Evolutionary conservation across 2,329 filamentous ascomycete genomes (phyloP), one percentile per base, ranked within the genome.

Genomic region (Colletotrichum somersetense): DNA sequence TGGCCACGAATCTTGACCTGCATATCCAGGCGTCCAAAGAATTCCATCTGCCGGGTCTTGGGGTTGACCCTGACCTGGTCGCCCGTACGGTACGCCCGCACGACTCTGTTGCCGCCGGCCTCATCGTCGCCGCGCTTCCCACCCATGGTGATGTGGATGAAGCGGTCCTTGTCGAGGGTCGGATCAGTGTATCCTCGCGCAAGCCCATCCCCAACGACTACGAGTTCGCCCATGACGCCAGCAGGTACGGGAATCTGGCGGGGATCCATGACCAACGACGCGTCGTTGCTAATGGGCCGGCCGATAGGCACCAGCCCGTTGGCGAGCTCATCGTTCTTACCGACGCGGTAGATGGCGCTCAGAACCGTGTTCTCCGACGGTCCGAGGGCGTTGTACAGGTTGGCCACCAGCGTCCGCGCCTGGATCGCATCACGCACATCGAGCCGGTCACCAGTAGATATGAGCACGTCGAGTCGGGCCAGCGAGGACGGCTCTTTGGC

Each of bases 1-100:
- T 79, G 74, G 11, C 78, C 78, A 20, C 78, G 75, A 20, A 80
- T 70, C 66, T 80, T 80, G 64, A 80, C 70, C 20, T 35, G 35
- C 35, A 8, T 35, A 35, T 35, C 78, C 5, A 77, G 75, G 11
- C 79, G 76, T 1, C 76, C 77, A 4, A 79, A 67, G 58, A 77
- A 79, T 40, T 79, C 77, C 2, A 80, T 35, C 5, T 73, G 53
- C 1, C 75, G 75, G 58, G 79, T 77, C 6, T 8, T n/a, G 10
- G 58, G 40, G n/a, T n/a, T n/a, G 58, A 20, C 46, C 4, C 58
- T 26, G 20, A 33, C 58, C 3, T n/a, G 58, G 33, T 80, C 79
- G 0, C 78, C 78, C 0, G 78, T 80, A 1, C 75, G 70, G 53
- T 80, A 80, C 0, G 76, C 78, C 12, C 70, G 35, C 35, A 35